Conservation (phyloP, 805 yeast genomes). For the Sugiyamaella mastotermitis region DNA sequence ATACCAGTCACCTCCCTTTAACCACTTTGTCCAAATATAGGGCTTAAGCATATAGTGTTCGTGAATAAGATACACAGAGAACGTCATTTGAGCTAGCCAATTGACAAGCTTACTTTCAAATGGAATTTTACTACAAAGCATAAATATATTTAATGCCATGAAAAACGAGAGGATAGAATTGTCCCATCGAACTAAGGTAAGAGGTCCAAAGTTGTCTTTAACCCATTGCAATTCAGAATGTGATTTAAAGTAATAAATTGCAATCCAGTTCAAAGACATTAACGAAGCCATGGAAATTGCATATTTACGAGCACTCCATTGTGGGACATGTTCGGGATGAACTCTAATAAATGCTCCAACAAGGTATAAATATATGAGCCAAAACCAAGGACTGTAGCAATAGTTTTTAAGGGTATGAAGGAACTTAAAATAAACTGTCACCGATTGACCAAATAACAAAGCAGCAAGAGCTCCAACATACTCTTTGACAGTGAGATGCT, state of each 20-base stretch:
- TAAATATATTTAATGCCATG: constrained; percentile 1
- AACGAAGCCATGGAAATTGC: not conserved
- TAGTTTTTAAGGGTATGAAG: not conserved
- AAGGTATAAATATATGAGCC: constrained; percentile 4
- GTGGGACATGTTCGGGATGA: not conserved
- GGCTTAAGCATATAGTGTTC: constrained; percentile 1
- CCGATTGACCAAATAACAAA: not conserved
- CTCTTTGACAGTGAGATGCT: not conserved
- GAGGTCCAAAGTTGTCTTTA: not conserved
- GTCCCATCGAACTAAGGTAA: not conserved
- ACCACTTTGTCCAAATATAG: not conserved
- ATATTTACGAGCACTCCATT: constrained; percentile 1
- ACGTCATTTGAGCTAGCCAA: constrained; percentile 2
- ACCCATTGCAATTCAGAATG: not conserved
- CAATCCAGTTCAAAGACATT: not conserved
- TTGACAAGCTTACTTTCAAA: constrained; percentile 4
- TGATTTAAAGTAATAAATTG: not conserved
- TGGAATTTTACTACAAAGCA: not conserved
- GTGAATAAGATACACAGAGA: constrained; percentile 7
- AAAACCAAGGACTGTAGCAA: not conserved
- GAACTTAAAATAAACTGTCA: not conserved
- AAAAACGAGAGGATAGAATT: not conserved
- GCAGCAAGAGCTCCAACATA: constrained; percentile 3
- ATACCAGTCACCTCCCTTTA: not conserved
- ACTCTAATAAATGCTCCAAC: constrained; percentile 3